These are phyloP conservation scores for Protomyces pachydermus DNA, from an alignment of 1,139 yeast species.

Conservation along the genomic window DNA sequence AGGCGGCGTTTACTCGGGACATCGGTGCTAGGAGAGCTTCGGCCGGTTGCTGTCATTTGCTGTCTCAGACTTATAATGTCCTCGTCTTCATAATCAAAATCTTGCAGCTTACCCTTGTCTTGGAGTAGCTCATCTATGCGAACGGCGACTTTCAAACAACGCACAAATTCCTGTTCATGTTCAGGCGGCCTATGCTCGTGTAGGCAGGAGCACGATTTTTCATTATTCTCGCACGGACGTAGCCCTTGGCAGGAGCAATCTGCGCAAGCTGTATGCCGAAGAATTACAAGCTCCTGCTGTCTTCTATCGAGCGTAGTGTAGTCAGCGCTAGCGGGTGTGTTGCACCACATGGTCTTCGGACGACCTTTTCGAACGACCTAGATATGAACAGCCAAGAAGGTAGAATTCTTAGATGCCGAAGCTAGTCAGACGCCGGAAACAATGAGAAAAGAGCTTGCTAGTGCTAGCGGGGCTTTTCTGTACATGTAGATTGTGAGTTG, in stretches of 20 bases:
- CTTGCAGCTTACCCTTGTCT: conserved; percentile 22
- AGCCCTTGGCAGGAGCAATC: conserved; percentile 27
- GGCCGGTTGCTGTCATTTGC: conserved; percentile 3
- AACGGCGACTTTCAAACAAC: conserved; percentile 24
- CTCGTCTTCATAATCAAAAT: conserved; percentile 21
- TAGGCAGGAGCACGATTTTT: conserved; percentile 5
- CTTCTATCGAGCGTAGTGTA: neutral
- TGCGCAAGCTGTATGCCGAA: conserved; percentile 12
- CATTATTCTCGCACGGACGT: neutral
- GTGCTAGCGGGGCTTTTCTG: too few relatives aligned
- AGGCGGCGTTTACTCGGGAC: neutral
- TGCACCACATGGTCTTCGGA: conserved; percentile 5
- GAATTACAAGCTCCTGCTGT: conserved; percentile 10
- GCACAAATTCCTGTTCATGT: conserved; percentile 14
- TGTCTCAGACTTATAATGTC: conserved; percentile 23
- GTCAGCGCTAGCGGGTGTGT: conserved; percentile 1
- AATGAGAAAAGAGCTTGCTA: too few relatives aligned
- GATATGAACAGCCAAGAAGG: too few relatives aligned
- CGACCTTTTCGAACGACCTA: too few relatives aligned
- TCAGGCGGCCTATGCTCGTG: conserved; percentile 13
- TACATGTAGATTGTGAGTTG: too few relatives aligned
- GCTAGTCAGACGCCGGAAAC: too few relatives aligned
- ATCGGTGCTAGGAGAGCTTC: neutral
- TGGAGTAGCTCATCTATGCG: conserved; percentile 26
- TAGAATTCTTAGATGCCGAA: too few relatives aligned